Conservation (phyloP, 1,284 basidiomycete genomes). For the Trichosporon sp. region DNA sequence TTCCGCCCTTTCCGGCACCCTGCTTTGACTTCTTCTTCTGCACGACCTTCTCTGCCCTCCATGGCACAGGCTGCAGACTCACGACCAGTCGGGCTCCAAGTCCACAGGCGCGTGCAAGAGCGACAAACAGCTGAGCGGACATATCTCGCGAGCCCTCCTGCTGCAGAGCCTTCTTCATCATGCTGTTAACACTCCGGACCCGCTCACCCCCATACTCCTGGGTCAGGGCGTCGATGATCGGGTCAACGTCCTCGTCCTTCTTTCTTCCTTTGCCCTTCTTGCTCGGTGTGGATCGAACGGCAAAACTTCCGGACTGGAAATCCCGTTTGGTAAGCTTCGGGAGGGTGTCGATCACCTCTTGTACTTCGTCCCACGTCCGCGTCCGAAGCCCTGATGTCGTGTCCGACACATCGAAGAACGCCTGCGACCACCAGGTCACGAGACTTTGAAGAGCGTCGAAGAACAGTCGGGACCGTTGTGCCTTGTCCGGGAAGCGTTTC, state of each 20-base stretch:
- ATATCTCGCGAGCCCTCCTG: conserved; percentile 80
- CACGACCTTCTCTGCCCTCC: conserved; percentile 61
- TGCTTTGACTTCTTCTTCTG: conserved; percentile 44
- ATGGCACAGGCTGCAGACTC: conserved; percentile 87
- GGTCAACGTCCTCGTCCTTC: conserved; percentile 45
- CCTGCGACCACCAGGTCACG: conserved; percentile 76
- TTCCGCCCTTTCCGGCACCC: conserved; percentile 42
- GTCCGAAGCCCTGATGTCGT: conserved; percentile 62
- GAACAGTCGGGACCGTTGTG: conserved; percentile 79
- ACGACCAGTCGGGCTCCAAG: conserved; percentile 86
- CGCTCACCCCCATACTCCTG: conserved; percentile 65
- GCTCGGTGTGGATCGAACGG: background rate
- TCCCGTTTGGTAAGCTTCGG: conserved; percentile 30
- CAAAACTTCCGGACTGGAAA: conserved; percentile 1
- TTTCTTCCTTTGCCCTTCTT: conserved; percentile 56
- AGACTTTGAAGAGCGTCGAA: conserved; percentile 74
- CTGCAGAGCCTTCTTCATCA: conserved; percentile 86
- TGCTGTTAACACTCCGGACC: conserved; percentile 74
- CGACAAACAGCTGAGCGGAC: conserved; percentile 88
- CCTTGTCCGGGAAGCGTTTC: conserved; percentile 75
- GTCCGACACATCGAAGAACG: conserved; percentile 65
- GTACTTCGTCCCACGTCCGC: conserved; percentile 68
- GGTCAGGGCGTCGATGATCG: conserved; percentile 44
- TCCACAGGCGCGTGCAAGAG: conserved; percentile 80
- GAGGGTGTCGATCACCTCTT: conserved; percentile 49